Evolutionary conservation across 2,329 filamentous ascomycete species (phyloP).

Genomic region (Venturiaceae sp.): DNA sequence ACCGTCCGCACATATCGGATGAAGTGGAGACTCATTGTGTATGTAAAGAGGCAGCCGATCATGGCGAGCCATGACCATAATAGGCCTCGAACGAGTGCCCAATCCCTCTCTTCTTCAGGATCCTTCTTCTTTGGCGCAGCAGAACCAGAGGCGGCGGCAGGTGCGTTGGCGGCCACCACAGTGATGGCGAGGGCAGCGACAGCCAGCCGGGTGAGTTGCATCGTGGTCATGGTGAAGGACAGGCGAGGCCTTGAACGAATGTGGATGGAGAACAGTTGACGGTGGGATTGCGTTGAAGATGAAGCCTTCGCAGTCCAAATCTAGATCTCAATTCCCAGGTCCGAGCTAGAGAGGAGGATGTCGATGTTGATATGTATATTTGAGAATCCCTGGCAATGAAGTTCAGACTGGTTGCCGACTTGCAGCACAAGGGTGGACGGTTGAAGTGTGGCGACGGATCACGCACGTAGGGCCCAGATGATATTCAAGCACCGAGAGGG

Average conservation of each 20-base stretch:
- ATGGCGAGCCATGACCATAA: slow-evolving; percentile 8
- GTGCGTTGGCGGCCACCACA: not conserved
- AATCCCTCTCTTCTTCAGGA: slow-evolving; percentile 3
- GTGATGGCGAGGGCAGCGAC: not conserved
- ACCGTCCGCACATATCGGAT: slow-evolving; percentile 63
- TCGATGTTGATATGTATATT: not conserved
- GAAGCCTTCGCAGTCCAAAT: not conserved
- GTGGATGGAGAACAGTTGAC: not conserved
- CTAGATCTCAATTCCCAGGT: not conserved
- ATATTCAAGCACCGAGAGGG: not conserved
- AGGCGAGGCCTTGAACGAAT: not conserved
- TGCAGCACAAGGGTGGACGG: not conserved
- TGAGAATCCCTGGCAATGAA: not conserved
- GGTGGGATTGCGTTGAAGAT: not conserved
- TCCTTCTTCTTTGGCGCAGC: not conserved
- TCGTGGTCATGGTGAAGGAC: not conserved
- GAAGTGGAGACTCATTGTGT: slow-evolving; percentile 42
- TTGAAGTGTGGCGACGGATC: not conserved
- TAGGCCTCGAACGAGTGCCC: slow-evolving; percentile 1
- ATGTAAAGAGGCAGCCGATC: not conserved
- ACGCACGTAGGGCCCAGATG: not conserved
- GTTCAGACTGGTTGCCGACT: not conserved
- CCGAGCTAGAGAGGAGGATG: not conserved
- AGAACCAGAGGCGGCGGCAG: not conserved
- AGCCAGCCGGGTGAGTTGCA: not conserved